Evolutionary conservation across 208 protist genomes (phyloP).

Genomic region (Angomonas ambiguus): DNA sequence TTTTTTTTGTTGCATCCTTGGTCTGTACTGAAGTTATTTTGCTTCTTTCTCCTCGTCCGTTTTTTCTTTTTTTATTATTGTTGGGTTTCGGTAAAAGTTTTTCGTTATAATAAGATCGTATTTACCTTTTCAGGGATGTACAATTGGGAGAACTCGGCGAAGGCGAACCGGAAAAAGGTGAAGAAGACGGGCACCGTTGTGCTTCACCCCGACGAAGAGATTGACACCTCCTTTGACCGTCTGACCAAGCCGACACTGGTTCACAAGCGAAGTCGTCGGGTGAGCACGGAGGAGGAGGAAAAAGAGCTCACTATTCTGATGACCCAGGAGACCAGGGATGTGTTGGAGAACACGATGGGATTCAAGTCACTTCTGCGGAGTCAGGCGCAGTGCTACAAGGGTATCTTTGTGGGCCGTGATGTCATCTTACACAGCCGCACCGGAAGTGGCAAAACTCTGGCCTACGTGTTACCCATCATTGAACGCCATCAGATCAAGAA

Average conservation of each 20-base stretch:
- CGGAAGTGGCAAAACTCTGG: constrained; percentile 96
- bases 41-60: background rate
- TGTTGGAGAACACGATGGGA: constrained; percentile 45
- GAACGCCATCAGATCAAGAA: constrained; percentile 46
- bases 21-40: too few relatives aligned
- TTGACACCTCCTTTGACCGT: constrained; percentile 67
- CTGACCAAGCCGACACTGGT: constrained; percentile 55
- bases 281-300: constrained; percentile 23
- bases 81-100: background rate
- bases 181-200: constrained; percentile 87
- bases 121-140: constrained; percentile 31
- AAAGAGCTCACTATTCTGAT: constrained; percentile 47
- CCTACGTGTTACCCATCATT: constrained; percentile 97
- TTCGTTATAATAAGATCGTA: background rate
- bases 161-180: constrained; percentile 47
- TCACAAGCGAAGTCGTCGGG: constrained; percentile 17
- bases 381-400: constrained; percentile 86
- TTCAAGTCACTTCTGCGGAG: constrained; percentile 63
- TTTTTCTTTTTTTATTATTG: background rate
- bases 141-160: constrained; percentile 69
- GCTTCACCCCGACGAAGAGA: constrained; percentile 56
- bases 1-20: too few relatives aligned
- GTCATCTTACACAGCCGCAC: constrained; percentile 93
- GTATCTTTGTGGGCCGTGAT: constrained; percentile 84
- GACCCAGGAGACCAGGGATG: constrained; percentile 46